Percentiles rank a stretch among this genome's conserved stretches.
Conservation (phyloP, 2,329 filamentous ascomycete genomes). For the Fusarium denticulatum region DNA sequence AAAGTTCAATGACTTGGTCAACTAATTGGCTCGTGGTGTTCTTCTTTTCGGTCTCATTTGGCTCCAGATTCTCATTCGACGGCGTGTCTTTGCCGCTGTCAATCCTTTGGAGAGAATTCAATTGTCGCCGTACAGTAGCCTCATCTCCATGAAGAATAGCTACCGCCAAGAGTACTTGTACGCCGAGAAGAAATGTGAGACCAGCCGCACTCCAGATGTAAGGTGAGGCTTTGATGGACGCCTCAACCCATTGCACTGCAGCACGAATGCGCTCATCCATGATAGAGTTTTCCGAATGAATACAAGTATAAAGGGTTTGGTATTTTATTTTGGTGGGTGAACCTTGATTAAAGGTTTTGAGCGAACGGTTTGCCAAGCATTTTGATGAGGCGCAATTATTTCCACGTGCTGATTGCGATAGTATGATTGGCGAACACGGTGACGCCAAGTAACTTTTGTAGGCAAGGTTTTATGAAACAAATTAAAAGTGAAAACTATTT, state of each 20-base stretch:
- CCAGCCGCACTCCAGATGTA: conserved; percentile 7
- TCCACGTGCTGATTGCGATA: background rate
- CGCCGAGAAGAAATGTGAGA: conserved; percentile 10
- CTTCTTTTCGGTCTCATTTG: too few species aligned
- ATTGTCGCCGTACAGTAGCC: background rate
- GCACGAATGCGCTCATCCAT: background rate
- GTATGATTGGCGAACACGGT: background rate
- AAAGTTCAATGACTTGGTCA: background rate
- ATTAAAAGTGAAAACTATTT: rapidly evolving
- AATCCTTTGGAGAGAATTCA: background rate
- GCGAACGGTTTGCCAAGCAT: too few species aligned
- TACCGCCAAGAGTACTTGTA: conserved; percentile 3
- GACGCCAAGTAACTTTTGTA: background rate
- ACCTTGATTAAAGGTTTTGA: too few species aligned
- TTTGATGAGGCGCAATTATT: rapidly evolving
- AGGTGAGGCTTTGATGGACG: background rate
- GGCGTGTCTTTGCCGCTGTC: rapidly evolving
- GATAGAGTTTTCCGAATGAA: too few species aligned
- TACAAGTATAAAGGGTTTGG: too few species aligned
- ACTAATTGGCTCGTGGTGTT: rapidly evolving
- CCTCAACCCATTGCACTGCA: background rate
- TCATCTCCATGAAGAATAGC: conserved; percentile 3
- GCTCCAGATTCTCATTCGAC: rapidly evolving
- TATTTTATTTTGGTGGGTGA: too few species aligned
- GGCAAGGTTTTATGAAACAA: background rate